These are phyloP conservation scores for Podospora fimiseda DNA, from an alignment of 495 filamentous ascomycete species.

Conservation along the genomic window DNA sequence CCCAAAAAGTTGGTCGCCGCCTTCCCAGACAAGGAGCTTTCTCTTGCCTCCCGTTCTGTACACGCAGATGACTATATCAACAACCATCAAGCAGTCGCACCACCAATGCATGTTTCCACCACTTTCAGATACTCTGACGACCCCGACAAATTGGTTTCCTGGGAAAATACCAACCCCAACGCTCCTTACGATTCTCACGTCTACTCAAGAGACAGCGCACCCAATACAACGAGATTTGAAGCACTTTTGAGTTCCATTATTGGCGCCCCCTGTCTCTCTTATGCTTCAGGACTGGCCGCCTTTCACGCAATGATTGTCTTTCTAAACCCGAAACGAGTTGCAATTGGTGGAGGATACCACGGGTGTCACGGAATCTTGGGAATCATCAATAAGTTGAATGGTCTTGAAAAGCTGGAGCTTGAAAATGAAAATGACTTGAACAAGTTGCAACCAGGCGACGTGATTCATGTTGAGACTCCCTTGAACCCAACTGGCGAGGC, in stretches of 20 bases:
- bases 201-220: slow-evolving; percentile 72
- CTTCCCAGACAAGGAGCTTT: slow-evolving; percentile 33
- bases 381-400: slow-evolving; percentile 63
- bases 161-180: slow-evolving; percentile 34
- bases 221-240: slow-evolving; percentile 80
- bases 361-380: slow-evolving; percentile 80
- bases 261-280: slow-evolving; percentile 62
- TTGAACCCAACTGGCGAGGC: slow-evolving; percentile 84
- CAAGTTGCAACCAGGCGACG: slow-evolving; percentile 61
- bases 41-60: slow-evolving; percentile 64
- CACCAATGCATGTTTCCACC: slow-evolving; percentile 78
- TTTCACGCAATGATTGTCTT: slow-evolving; percentile 76
- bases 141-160: slow-evolving; percentile 54
- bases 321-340: slow-evolving; percentile 69
- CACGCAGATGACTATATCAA: slow-evolving; percentile 81
- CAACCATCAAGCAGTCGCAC: slow-evolving; percentile 67
- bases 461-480: slow-evolving; percentile 88
- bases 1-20: slow-evolving; percentile 21
- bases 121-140: slow-evolving; percentile 75
- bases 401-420: slow-evolving; percentile 58
- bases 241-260: slow-evolving; percentile 67
- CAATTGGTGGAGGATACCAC: slow-evolving; percentile 82
- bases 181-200: slow-evolving; percentile 48
- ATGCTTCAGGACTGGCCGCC: slow-evolving; percentile 77
- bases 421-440: slow-evolving; percentile 37